Base-by-base conservation (phyloP, 2,329 filamentous ascomycete genomes). In the Colletotrichum melonis region DNA sequence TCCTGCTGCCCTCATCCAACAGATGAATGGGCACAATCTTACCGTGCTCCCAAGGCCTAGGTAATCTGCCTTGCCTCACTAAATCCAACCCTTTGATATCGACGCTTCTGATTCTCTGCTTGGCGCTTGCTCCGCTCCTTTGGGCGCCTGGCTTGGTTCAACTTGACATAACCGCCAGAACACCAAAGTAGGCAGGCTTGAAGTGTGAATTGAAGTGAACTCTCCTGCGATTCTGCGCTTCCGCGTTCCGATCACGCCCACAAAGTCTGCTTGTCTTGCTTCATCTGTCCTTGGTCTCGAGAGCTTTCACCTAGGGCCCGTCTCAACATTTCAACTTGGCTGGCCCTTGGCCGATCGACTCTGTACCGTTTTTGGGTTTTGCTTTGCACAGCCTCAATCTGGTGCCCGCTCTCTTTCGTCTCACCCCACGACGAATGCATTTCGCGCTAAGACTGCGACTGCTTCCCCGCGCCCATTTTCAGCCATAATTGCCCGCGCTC, bases 331-430 rank as follows among this genome's bases (percentile, higher is more conserved):
- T 42, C 22, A 22, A 42, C 22, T 24, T 57, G n/a, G 38, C 32
- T 52, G 24, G 32, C 11, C 57, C 14, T 58, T 26, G 26, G 32
- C 28, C 26, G 54, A n/a, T 14, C 16, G 38, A 42, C 38, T 42
- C 38, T 42, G 38, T 2, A 42, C 38, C 38, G 16, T 49, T 49
- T 49, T 49, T 49, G 42, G 42, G 42, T 69, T 64, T 69, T 54
- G 38, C 38, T 72, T 69, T 72, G 69, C 69, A 72, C 69, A 69
- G 69, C 69, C 69, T 63, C 69, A 63, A 72, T 59, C 24, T 42
- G 55, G 66, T 63, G 66, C 42, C 65, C 66, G 69, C 60, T 59
- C 54, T 59, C 38, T 59, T 30, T 65, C 64, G 64, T 72, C 38
- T 63, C 49, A 68, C 62, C 64, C 69, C 63, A 67, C 68, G 63